These are phyloP conservation scores for Lactifluus echinatus DNA, from an alignment of 768 basidiomycete species.

Conservation along the genomic window DNA sequence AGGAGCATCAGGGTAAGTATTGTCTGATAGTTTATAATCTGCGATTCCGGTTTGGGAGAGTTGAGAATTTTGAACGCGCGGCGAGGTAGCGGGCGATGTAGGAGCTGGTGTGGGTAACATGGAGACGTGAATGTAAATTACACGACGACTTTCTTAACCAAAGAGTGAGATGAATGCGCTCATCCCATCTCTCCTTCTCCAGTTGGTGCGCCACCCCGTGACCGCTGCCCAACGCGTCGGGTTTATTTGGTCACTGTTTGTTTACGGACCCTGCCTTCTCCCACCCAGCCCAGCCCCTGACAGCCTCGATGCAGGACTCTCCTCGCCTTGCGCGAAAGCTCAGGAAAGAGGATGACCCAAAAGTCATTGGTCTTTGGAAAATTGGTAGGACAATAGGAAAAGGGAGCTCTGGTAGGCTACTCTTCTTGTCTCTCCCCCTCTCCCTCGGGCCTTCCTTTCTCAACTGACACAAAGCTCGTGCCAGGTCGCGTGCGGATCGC, in stretches of 20 bases:
- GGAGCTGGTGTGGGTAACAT: constrained; percentile 67
- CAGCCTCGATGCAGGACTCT: constrained; percentile 9
- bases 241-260: constrained; percentile 17
- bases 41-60: neutral
- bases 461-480: neutral
- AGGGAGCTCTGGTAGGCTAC: constrained; percentile 40
- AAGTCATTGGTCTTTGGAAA: constrained; percentile 45
- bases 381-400: constrained; percentile 48
- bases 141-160: too few species aligned
- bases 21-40: constrained; percentile 21
- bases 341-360: constrained; percentile 28
- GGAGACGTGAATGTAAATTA: constrained; percentile 5
- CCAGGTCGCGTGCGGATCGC: constrained; percentile 87
- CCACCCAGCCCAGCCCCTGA: too few species aligned
- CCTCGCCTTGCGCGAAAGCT: constrained; percentile 15
- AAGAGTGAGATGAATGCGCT: too few species aligned
- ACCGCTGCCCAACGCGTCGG: constrained; percentile 9
- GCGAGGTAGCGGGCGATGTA: constrained; percentile 47
- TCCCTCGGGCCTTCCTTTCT: neutral
- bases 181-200: too few species aligned
- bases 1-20: constrained; percentile 46
- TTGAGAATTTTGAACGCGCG: constrained; percentile 14
- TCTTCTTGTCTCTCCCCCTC: neutral
- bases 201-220: constrained; percentile 3
- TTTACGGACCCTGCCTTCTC: neutral